Conservation (phyloP, 2,329 filamentous ascomycete species). For the Pyricularia grisea region DNA sequence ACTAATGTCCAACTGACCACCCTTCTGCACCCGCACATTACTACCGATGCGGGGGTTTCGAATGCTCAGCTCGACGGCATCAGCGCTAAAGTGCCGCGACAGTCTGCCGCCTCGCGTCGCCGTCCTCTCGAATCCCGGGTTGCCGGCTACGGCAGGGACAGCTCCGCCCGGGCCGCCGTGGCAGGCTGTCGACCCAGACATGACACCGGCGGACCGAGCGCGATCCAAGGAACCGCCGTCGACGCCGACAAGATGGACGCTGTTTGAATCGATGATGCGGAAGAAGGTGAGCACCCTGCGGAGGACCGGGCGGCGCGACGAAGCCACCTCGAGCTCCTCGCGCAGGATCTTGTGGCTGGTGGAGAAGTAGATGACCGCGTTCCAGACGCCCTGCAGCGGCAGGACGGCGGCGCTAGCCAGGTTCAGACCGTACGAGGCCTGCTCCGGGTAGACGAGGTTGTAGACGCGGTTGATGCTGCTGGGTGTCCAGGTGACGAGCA, state of each 20-base stretch:
- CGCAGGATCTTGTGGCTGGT: constrained; percentile 37
- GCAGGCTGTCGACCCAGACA: not conserved
- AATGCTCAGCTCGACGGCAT: constrained; percentile 5
- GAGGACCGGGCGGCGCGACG: not conserved
- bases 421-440: constrained; percentile 54
- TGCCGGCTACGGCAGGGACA: not conserved
- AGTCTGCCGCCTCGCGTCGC: not conserved
- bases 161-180: too few species aligned
- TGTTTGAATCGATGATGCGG: not conserved
- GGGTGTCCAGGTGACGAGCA: constrained; percentile 53
- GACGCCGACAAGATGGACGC: not conserved
- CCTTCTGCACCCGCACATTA: constrained; percentile 11
- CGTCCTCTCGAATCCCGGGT: not conserved
- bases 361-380: constrained; percentile 65
- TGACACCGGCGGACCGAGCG: not conserved
- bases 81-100: not conserved
- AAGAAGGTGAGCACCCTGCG: not conserved
- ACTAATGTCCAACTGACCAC: constrained; percentile 9
- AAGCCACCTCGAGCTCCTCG: constrained; percentile 13
- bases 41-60: not conserved
- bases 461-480: constrained; percentile 69
- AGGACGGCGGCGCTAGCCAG: constrained; percentile 62
- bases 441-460: constrained; percentile 45
- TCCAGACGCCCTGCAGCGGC: constrained; percentile 74
- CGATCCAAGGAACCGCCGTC: not conserved